Evolutionary conservation across 2,329 filamentous ascomycete species (phyloP).

Genomic region (Zopfia rhizophila): DNA sequence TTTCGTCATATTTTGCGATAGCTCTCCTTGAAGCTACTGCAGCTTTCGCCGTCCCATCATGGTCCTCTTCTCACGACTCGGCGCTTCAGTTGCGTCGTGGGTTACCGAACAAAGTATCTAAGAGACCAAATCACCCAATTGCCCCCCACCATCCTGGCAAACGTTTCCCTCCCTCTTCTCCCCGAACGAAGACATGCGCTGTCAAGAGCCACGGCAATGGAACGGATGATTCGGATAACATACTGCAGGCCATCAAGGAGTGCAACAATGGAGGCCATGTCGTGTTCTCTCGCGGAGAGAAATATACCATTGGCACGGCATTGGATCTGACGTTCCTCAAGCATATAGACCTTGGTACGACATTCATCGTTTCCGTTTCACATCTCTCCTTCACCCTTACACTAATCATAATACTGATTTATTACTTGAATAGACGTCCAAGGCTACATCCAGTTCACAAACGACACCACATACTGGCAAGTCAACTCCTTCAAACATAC

Average conservation of each 20-base stretch:
- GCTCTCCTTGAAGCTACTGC: slow-evolving; percentile 40
- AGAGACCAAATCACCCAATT: slow-evolving; percentile 46
- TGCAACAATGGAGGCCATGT: slow-evolving; percentile 73
- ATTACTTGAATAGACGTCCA: slow-evolving; percentile 59
- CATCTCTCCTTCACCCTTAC: not conserved
- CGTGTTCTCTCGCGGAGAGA: slow-evolving; percentile 64
- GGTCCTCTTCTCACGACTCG: slow-evolving; percentile 1
- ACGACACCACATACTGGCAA: slow-evolving; percentile 76
- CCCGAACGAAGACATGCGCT: slow-evolving; percentile 50
- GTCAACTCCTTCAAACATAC: slow-evolving; percentile 70
- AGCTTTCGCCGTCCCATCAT: slow-evolving; percentile 18
- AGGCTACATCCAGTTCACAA: slow-evolving; percentile 70
- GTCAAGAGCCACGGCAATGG: slow-evolving; percentile 52
- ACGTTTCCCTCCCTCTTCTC: slow-evolving; percentile 45
- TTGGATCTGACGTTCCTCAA: slow-evolving; percentile 73
- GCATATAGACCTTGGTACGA: slow-evolving; percentile 68
- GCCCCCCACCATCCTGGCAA: slow-evolving; percentile 49
- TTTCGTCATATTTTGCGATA: slow-evolving; percentile 33
- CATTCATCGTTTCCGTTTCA: not conserved
- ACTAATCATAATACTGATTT: slow-evolving; percentile 9
- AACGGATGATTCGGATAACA: slow-evolving; percentile 62
- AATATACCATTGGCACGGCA: slow-evolving; percentile 71
- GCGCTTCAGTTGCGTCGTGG: slow-evolving; percentile 7
- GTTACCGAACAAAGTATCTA: slow-evolving; percentile 25
- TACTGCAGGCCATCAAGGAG: slow-evolving; percentile 65